Conservation (phyloP, 345 rosid genomes). For the Cardamine resedifolia region DNA sequence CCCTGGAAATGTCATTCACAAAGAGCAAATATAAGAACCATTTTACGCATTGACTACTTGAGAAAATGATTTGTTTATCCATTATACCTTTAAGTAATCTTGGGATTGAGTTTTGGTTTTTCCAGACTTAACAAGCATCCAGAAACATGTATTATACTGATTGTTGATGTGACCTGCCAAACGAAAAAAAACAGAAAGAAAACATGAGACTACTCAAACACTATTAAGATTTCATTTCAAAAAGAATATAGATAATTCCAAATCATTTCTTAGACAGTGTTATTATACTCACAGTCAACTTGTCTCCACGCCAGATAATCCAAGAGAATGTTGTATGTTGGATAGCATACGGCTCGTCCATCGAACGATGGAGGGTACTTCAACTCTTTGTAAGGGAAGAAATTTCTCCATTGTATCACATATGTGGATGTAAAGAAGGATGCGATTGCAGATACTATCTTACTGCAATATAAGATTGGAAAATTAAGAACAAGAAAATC, state of each 20-base stretch:
- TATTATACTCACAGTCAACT: conserved; percentile 80
- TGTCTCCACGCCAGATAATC: conserved; percentile 96
- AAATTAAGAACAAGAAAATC: neutral
- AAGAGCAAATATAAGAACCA: conserved; percentile 12
- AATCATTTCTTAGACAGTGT: neutral
- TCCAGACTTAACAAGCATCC: conserved; percentile 90
- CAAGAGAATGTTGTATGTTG: conserved; percentile 66
- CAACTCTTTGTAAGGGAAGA: conserved; percentile 69
- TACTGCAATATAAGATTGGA: conserved; percentile 41
- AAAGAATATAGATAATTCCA: neutral
- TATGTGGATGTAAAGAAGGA: conserved; percentile 76
- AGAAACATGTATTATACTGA: conserved; percentile 92
- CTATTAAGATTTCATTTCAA: neutral
- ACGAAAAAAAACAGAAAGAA: neutral
- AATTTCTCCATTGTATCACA: conserved; percentile 67
- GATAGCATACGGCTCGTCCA: conserved; percentile 90
- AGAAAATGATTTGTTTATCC: neutral
- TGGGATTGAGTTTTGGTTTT: conserved; percentile 79
- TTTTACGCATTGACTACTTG: conserved; percentile 1
- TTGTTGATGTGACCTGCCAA: conserved; percentile 89
- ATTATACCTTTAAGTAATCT: conserved; percentile 59
- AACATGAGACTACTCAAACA: neutral
- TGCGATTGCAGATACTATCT: conserved; percentile 57
- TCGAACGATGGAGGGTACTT: conserved; percentile 79
- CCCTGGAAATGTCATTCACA: conserved; percentile 48